A percentile compares a stretch with the other conserved stretches of the same genome.
Evolutionary conservation across 371 early-diverging fungal species (phyloP).

Genomic region (Mortierella sp.): DNA sequence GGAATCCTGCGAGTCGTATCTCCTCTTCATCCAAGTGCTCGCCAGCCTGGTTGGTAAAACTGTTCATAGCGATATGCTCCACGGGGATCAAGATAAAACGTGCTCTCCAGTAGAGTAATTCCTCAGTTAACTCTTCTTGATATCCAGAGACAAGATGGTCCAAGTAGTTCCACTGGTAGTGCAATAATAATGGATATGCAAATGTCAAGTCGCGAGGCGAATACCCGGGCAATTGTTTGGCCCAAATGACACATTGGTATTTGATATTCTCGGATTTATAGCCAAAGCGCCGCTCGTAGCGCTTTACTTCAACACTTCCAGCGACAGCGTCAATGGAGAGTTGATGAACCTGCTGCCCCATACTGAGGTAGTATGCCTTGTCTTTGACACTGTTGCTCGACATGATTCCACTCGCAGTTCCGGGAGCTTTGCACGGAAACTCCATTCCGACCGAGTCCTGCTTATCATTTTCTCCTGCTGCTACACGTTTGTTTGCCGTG

Average conservation of each 20-base stretch:
- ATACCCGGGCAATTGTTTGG: conserved; percentile 76
- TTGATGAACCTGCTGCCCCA: conserved; percentile 89
- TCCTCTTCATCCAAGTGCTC: conserved; percentile 92
- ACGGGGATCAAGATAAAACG: conserved; percentile 92
- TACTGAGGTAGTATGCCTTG: conserved; percentile 77
- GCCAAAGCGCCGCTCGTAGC: conserved; percentile 82
- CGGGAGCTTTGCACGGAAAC: conserved; percentile 43
- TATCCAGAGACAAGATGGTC: conserved; percentile 91
- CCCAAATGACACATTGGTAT: conserved; percentile 93
- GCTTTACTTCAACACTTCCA: conserved; percentile 88
- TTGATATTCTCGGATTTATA: conserved; percentile 69
- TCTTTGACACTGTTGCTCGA: conserved; percentile 25
- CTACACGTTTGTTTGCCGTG: neutral
- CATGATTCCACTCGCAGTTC: neutral
- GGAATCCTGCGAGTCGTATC: conserved; percentile 86
- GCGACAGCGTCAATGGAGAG: conserved; percentile 79
- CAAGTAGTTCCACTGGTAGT: conserved; percentile 95
- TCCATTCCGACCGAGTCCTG: conserved; percentile 21
- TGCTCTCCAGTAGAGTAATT: conserved; percentile 88
- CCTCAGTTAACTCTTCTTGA: conserved; percentile 85
- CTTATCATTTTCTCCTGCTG: neutral
- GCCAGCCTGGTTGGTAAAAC: conserved; percentile 58
- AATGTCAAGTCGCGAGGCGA: conserved; percentile 71
- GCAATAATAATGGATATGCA: conserved; percentile 76
- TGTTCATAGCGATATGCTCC: conserved; percentile 71